These are phyloP conservation scores for Tuber aestivum DNA, from an alignment of 495 filamentous ascomycete genomes.

Conservation along the genomic window DNA sequence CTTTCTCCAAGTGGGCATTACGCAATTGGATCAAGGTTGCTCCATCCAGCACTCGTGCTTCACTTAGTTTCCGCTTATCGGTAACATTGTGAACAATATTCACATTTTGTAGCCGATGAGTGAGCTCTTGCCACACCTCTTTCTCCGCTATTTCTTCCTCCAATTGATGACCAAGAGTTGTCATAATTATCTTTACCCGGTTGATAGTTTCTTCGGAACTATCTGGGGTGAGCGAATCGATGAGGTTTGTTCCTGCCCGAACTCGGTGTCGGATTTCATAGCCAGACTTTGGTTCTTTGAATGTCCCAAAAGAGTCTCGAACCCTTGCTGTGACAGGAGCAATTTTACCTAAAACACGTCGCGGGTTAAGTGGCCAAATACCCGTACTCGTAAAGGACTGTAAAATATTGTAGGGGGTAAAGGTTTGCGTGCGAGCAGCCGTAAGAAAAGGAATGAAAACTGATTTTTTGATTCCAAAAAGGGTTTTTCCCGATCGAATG, in stretches of 20 bases:
- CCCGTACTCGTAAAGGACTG: slow-evolving; percentile 2
- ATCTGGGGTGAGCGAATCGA: background rate
- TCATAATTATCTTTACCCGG: background rate
- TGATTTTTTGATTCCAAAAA: background rate
- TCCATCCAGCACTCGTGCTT: background rate
- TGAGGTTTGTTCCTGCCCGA: background rate
- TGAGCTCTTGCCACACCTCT: too few species aligned
- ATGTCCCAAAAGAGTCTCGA: background rate
- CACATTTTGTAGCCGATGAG: too few species aligned
- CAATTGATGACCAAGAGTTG: too few species aligned
- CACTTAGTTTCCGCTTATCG: too few species aligned
- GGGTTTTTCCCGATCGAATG: background rate
- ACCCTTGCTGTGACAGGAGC: background rate
- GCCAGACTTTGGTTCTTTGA: background rate
- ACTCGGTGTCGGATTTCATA: background rate
- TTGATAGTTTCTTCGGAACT: background rate
- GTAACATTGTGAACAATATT: too few species aligned
- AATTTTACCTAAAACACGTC: background rate
- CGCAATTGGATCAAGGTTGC: background rate
- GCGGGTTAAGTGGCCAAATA: slow-evolving; percentile 14
- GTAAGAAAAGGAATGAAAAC: slow-evolving; percentile 5
- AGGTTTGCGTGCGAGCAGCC: background rate
- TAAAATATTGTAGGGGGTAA: slow-evolving; percentile 1
- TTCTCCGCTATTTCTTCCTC: too few species aligned
- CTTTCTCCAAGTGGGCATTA: background rate